These are phyloP conservation scores for Pythium brassicae DNA, from an alignment of 352 stramenopile species.

Conservation along the genomic window DNA sequence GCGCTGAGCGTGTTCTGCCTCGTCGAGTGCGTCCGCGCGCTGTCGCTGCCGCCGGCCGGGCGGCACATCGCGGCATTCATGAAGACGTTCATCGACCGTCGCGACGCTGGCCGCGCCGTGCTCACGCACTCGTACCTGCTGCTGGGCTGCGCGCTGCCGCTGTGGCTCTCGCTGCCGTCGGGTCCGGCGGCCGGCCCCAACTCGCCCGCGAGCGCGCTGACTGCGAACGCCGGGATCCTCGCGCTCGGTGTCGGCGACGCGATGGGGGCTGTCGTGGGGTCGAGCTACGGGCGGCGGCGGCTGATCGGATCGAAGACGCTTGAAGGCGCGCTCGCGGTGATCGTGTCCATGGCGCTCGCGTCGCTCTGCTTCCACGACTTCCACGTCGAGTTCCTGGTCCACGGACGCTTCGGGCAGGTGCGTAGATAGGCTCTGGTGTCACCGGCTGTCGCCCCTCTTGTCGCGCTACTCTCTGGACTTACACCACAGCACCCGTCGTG, in stretches of 20 bases:
- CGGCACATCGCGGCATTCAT: constrained; percentile 53
- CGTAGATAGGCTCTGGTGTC: not conserved
- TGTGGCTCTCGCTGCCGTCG: constrained; percentile 44
- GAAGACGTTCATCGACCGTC: constrained; percentile 68
- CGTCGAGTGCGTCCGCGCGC: constrained; percentile 57
- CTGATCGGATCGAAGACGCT: constrained; percentile 65
- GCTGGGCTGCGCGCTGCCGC: constrained; percentile 63
- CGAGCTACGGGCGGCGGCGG: constrained; percentile 35
- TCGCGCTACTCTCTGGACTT: no score
- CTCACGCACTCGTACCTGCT: constrained; percentile 80
- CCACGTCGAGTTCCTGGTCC: constrained; percentile 10
- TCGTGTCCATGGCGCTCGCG: constrained; percentile 48
- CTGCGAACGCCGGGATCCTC: constrained; percentile 64
- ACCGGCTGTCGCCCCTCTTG: not conserved
- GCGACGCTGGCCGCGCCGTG: constrained; percentile 61
- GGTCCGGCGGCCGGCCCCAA: not conserved
- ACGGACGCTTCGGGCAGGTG: constrained; percentile 36
- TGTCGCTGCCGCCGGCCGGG: constrained; percentile 58
- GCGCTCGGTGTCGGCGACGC: constrained; percentile 70
- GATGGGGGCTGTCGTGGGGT: constrained; percentile 69
- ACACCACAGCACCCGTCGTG: no score
- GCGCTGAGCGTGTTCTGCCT: constrained; percentile 68
- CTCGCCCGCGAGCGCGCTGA: constrained; percentile 14
- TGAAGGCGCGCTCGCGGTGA: constrained; percentile 55
- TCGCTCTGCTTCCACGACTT: constrained; percentile 53